Evolutionary conservation across 257 asterid species (phyloP).

Genomic region (Cruciata laevipes): DNA sequence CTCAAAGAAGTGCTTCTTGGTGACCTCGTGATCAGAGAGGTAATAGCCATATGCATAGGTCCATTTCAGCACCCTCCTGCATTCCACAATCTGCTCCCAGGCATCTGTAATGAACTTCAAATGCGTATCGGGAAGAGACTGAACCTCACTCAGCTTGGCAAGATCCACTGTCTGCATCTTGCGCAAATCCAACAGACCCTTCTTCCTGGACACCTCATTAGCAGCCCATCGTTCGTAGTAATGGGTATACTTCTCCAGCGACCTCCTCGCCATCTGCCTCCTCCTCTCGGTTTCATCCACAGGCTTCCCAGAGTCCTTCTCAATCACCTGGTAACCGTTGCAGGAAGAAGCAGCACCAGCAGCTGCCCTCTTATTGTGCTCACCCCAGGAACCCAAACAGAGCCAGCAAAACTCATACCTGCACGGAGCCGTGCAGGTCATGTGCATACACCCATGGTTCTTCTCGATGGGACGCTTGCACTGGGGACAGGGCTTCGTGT

Average conservation of each 20-base stretch:
- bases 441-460: conserved; percentile 99
- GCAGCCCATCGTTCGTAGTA: conserved; percentile 99
- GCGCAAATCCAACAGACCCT: conserved; percentile 68
- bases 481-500: conserved; percentile 98
- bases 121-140: conserved; percentile 72
- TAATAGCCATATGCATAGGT: conserved; percentile 92
- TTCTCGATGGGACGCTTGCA: conserved; percentile 99
- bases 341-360: conserved; percentile 65
- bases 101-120: conserved; percentile 83
- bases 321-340: conserved; percentile 78
- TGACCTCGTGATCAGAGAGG: conserved; percentile 57
- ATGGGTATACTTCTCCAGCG: conserved; percentile 97
- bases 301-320: conserved; percentile 76
- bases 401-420: conserved; percentile 93
- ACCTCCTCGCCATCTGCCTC: conserved; percentile 97
- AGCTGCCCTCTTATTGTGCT: conserved; percentile 87
- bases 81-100: conserved; percentile 97
- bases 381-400: conserved; percentile 89
- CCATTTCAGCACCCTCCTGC: conserved; percentile 96
- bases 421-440: conserved; percentile 99
- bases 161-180: conserved; percentile 78
- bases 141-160: conserved; percentile 80
- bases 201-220: conserved; percentile 89
- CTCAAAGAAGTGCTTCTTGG: conserved; percentile 80
- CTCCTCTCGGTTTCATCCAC: conserved; percentile 85